Evolutionary conservation across 2,329 filamentous ascomycete genomes (phyloP).

Genomic region (Boeremia lycopersici): DNA sequence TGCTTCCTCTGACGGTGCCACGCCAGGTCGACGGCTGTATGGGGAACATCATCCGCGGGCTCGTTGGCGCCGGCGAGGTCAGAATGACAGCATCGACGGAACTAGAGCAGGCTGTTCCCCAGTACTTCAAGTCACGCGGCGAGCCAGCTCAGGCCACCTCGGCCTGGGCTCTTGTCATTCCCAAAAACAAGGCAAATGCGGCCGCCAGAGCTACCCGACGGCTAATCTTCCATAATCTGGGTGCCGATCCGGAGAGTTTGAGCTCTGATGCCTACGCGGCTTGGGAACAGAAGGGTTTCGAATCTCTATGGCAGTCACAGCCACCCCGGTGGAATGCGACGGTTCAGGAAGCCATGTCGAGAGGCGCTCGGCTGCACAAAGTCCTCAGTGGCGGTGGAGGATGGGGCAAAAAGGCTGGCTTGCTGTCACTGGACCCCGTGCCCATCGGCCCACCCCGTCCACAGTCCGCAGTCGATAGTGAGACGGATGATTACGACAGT

Average conservation of each 20-base stretch:
- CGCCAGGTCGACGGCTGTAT: constrained; percentile 69
- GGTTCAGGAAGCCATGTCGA: constrained; percentile 25
- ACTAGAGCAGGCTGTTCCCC: constrained; percentile 68
- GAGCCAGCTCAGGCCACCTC: constrained; percentile 58
- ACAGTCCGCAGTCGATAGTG: constrained; percentile 4
- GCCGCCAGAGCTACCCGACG: background rate
- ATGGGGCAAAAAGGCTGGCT: constrained; percentile 80
- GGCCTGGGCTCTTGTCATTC: constrained; percentile 76
- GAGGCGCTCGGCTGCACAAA: constrained; percentile 52
- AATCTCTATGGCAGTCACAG: constrained; percentile 19
- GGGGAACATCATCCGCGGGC: constrained; percentile 77
- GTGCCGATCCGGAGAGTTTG: background rate
- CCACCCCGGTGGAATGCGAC: constrained; percentile 29
- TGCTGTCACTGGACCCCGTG: constrained; percentile 75
- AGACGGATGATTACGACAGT: constrained; percentile 18
- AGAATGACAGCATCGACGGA: constrained; percentile 71
- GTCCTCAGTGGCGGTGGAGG: constrained; percentile 80
- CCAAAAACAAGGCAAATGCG: constrained; percentile 38
- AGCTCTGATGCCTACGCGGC: background rate
- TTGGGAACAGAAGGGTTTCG: background rate
- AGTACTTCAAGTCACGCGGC: constrained; percentile 57
- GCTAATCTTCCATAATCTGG: background rate
- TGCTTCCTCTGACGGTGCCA: constrained; percentile 68
- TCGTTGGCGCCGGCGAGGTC: constrained; percentile 56
- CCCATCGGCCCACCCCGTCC: constrained; percentile 6